These are phyloP conservation scores for Rhizopogon parksii DNA, from an alignment of 1,284 basidiomycete species.

Conservation along the genomic window DNA sequence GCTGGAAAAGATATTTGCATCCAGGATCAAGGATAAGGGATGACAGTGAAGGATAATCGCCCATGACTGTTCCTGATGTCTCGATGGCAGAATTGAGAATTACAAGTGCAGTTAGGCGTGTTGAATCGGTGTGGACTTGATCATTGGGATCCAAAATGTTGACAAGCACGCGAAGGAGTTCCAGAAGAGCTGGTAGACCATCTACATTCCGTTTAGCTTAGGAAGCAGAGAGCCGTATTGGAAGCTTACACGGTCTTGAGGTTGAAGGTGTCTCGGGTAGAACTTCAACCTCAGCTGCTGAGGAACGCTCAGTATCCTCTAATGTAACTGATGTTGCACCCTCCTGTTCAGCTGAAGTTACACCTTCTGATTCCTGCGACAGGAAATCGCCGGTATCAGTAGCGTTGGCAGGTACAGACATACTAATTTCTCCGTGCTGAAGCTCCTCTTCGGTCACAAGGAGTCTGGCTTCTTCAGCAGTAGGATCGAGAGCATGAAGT, in stretches of 20 bases:
- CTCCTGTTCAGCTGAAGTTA: neutral
- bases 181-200: conserved; percentile 88
- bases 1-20: conserved; percentile 94
- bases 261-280: neutral
- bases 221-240: neutral
- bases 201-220: conserved; percentile 38
- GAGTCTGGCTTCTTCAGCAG: conserved; percentile 61
- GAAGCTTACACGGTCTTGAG: conserved; percentile 1
- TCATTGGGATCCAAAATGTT: conserved; percentile 94
- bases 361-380: neutral
- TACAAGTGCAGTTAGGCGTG: conserved; percentile 82
- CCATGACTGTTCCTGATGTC: conserved; percentile 71
- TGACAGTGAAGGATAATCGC: conserved; percentile 68
- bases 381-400: conserved; percentile 4
- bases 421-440: conserved; percentile 51
- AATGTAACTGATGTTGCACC: neutral
- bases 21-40: conserved; percentile 79
- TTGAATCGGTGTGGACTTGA: conserved; percentile 93
- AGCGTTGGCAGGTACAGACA: conserved; percentile 39
- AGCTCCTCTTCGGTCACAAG: conserved; percentile 38
- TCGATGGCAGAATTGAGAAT: conserved; percentile 91
- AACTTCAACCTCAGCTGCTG: neutral
- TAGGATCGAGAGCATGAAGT: conserved; percentile 62
- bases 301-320: neutral
- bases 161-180: conserved; percentile 90